Evolutionary conservation across 2,329 filamentous ascomycete genomes (phyloP), one percentile per base, ranked within the genome.

Genomic region (Claviceps capensis): DNA sequence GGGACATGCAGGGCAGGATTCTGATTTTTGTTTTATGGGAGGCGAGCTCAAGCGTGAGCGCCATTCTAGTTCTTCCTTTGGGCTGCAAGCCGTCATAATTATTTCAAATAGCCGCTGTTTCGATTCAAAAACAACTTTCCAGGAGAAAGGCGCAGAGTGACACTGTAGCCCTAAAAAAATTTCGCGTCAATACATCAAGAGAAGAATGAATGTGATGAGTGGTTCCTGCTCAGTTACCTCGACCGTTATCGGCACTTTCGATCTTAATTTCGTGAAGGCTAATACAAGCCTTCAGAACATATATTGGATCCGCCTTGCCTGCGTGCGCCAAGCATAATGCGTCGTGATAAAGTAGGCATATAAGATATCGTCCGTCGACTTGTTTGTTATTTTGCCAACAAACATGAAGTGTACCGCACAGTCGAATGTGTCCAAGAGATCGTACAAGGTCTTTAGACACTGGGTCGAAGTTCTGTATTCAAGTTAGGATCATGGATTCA

Each of bases 81-180:
- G 73, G 1, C 85, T 91, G 60, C 89, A 95, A 38, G 89, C 91
- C 57, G 86, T 94, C 69, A 95, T 75, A 42, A 96, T 81, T 16
- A 95, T 69, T 66, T 97, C 91, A 63, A 87, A 91, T 50, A 91
- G 72, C 54, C 86, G 81, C 57, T 85, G 79, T 52, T 85, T 76
- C 57, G 80, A 79, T 63, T 93, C 83, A 61, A 97, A 96, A 2
- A 88, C 75, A 11, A 96, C 62, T 64, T 97, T 98, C 91, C 90
- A 97, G 1, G 89, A 93, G 65, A 87, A 87, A 0, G 86, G 82
- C 1, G 87, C 86, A 3, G 86, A 87, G 56, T 93, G 84, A 61
- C 89, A 96, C 72, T 91, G 88, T 7, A 97, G 65, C 0, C 88
- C 89, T 95, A 23, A 3, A 4, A 13, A 11, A 14, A 14, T 0